phyloP scores from a whole-genome alignment of 177 flowering plant genomes.

The Vitis hybrid region DNA sequence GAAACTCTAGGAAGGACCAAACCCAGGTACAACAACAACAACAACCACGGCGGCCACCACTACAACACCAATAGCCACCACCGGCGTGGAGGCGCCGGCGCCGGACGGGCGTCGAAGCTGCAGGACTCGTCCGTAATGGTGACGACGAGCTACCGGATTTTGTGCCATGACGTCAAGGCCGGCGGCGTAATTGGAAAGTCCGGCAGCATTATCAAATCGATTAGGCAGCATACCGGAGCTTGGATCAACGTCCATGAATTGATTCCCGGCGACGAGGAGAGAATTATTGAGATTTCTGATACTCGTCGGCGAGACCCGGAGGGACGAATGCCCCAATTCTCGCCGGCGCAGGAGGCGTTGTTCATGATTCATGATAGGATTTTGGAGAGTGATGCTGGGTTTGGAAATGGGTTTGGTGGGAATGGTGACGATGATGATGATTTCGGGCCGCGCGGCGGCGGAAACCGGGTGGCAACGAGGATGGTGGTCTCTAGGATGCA shows the following conservation, averaged over 20 bases:
- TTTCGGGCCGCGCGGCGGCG: constrained; percentile 43
- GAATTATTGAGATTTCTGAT: constrained; percentile 92
- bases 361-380: constrained; percentile 84
- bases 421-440: constrained; percentile 47
- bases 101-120: constrained; percentile 17
- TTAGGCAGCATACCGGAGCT: constrained; percentile 91
- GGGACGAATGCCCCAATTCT: constrained; percentile 66
- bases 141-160: constrained; percentile 69
- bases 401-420: constrained; percentile 28
- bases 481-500: constrained; percentile 84
- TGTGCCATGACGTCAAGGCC: constrained; percentile 83
- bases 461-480: constrained; percentile 66
- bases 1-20: constrained; percentile 50
- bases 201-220: constrained; percentile 81
- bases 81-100: constrained; percentile 25
- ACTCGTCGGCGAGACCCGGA: constrained; percentile 72
- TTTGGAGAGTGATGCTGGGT: constrained; percentile 61
- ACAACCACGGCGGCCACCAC: constrained; percentile 28
- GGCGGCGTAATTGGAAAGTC: constrained; percentile 94
- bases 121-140: constrained; percentile 41
- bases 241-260: constrained; percentile 95
- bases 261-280: constrained; percentile 82
- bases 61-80: constrained; percentile 31
- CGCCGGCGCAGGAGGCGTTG: constrained; percentile 93
- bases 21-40: constrained; percentile 51